Evolutionary conservation across 1,284 basidiomycete species (phyloP), one percentile per base, ranked within the genome.

Genomic region (Ustilago curta): DNA sequence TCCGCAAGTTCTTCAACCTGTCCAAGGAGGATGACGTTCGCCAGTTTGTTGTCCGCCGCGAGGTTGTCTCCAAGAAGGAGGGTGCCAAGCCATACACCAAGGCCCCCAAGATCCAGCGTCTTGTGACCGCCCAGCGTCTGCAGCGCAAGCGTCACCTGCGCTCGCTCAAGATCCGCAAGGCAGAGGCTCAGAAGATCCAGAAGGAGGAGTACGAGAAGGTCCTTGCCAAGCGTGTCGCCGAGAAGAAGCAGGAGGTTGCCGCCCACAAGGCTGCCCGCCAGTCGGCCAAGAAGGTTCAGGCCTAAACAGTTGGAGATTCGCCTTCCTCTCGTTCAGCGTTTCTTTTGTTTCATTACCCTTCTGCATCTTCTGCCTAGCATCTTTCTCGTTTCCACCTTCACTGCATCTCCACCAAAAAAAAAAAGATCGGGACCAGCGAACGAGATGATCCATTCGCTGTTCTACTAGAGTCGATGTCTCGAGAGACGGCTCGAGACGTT

Each of bases 21-120:
- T 89, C 90, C 88, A 98, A 98, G 91, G 93, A 96, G 85, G 96
- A 98, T 85, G 96, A 98, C 88, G 95, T 98, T 70, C 91, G 93
- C 88, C 94, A 97, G 88, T 98, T 97, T 86, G 84, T 85, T 48
- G 91, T 97, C 82, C 87, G 87, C 78, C 89, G 94, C 83, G 94
- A 97, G 88, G 93, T 98, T 61, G 91, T 88, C 87, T 91, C 92
- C 86, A 97, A 97, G 91, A 95, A 96, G 89, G 91, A 91, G 85
- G 89, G 90, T 81, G 94, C 93, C 78, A 98, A 97, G 90, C 92
- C 94, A 70, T 97, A 96, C 88, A 95, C 93, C 88, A 98, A 99
- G 90, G 94, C 95, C 89, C 96, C 86, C 87, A 93, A 92, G 83
- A 88, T 88, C 82, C 87, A 87, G 86, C 85, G 84, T 70, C 82